Evolutionary conservation across 257 asterid genomes (phyloP).

Genomic region (Apocynum venetum): DNA sequence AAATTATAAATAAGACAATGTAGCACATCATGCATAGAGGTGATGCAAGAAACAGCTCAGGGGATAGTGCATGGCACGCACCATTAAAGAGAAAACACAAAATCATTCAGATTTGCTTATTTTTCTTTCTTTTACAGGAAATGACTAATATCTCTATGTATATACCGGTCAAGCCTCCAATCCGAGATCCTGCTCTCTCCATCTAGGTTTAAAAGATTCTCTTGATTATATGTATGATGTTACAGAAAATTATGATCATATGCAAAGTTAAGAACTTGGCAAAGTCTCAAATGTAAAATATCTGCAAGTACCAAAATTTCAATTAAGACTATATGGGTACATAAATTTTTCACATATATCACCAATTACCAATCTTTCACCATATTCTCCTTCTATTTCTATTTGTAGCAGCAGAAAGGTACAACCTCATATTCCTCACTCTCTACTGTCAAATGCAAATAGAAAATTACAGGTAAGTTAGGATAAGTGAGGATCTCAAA

Average conservation of each 20-base stretch:
- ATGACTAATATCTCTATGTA: neutral
- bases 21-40: neutral
- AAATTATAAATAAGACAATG: neutral
- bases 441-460: neutral
- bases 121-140: neutral
- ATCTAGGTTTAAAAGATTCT: neutral
- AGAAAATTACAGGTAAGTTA: neutral
- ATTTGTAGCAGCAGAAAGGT: neutral
- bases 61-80: neutral
- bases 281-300: neutral
- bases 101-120: neutral
- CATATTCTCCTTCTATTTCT: neutral
- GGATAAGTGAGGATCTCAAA: neutral
- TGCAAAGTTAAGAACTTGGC: neutral
- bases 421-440: too few species aligned
- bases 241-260: neutral
- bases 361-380: neutral
- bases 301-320: neutral
- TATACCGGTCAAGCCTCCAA: neutral
- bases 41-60: neutral
- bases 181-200: neutral
- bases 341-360: neutral
- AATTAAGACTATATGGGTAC: neutral
- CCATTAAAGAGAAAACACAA: neutral
- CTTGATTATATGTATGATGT: neutral